Conservation (phyloP, 495 filamentous ascomycete genomes). For the Corynascus novoguineensis region DNA sequence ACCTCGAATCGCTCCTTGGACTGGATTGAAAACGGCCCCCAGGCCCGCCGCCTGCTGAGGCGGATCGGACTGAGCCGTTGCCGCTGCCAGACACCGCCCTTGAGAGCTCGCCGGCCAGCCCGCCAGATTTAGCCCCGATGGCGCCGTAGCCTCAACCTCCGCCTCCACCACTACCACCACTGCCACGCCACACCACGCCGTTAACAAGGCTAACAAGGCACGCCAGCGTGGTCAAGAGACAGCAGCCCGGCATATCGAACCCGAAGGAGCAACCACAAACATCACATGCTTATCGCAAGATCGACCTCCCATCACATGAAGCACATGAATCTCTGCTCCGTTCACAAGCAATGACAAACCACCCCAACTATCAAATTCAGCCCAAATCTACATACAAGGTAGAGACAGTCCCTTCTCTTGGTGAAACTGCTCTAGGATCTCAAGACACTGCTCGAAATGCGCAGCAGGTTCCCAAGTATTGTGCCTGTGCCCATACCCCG, state of each 20-base stretch:
- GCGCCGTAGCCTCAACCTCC: neutral
- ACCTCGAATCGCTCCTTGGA: neutral
- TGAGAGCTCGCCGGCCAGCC: neutral
- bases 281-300: too few species aligned
- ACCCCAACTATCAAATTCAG: constrained; percentile 5
- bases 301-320: too few species aligned
- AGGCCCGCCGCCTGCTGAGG: neutral
- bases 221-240: too few species aligned
- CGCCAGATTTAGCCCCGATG: neutral
- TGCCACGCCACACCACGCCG: neutral
- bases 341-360: neutral
- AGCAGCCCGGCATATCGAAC: too few species aligned
- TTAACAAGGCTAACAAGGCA: too few species aligned
- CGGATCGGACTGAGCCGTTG: neutral
- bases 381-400: constrained; percentile 18
- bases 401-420: constrained; percentile 20
- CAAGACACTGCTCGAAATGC: constrained; percentile 14
- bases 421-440: constrained; percentile 18
- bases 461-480: constrained; percentile 19
- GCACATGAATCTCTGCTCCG: too few species aligned
- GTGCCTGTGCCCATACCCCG: constrained; percentile 16
- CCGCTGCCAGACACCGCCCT: too few species aligned
- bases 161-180: neutral
- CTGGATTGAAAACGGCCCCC: neutral
- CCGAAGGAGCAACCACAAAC: too few species aligned